These are phyloP conservation scores for Clonostachys rosea DNA, from an alignment of 2,329 filamentous ascomycete species.

Conservation along the genomic window DNA sequence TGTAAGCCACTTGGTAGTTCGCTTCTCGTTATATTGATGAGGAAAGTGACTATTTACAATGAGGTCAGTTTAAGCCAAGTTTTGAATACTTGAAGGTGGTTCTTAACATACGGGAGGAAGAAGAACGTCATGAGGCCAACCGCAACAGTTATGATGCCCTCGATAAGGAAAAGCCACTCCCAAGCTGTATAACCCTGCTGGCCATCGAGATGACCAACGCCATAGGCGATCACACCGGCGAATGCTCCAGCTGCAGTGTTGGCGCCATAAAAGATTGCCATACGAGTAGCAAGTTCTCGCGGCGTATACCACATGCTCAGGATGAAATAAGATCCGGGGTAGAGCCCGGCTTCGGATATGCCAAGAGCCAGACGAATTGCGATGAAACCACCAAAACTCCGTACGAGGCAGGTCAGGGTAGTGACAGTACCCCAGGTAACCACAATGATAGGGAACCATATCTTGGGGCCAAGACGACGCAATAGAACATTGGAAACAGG, in stretches of 20 bases:
- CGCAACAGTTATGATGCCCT: constrained; percentile 7
- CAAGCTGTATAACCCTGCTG: constrained; percentile 21
- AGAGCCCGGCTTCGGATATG: constrained; percentile 13
- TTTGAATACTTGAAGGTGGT: background rate
- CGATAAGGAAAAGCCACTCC: constrained; percentile 21
- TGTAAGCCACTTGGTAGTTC: constrained; percentile 4
- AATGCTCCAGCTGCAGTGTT: constrained; percentile 26
- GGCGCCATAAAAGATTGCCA: constrained; percentile 19
- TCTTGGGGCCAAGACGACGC: constrained; percentile 56
- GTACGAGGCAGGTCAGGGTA: constrained; percentile 2
- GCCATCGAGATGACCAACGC: constrained; percentile 23
- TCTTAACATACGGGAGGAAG: background rate
- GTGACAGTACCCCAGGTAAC: background rate
- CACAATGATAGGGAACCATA: background rate
- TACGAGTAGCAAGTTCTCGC: constrained; percentile 8
- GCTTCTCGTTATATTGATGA: background rate
- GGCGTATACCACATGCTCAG: constrained; percentile 14
- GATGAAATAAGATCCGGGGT: constrained; percentile 12
- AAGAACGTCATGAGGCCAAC: background rate
- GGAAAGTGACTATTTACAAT: background rate
- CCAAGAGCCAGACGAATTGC: constrained; percentile 10
- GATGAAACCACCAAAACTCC: constrained; percentile 6
- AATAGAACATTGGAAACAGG: constrained; percentile 66
- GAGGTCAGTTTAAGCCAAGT: background rate
- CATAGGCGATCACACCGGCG: constrained; percentile 29